Percentiles rank a stretch among this genome's conserved stretches.
These are phyloP conservation scores for Protea cynaroides DNA, from an alignment of 164 flowering plant genomes.

Conservation along the genomic window DNA sequence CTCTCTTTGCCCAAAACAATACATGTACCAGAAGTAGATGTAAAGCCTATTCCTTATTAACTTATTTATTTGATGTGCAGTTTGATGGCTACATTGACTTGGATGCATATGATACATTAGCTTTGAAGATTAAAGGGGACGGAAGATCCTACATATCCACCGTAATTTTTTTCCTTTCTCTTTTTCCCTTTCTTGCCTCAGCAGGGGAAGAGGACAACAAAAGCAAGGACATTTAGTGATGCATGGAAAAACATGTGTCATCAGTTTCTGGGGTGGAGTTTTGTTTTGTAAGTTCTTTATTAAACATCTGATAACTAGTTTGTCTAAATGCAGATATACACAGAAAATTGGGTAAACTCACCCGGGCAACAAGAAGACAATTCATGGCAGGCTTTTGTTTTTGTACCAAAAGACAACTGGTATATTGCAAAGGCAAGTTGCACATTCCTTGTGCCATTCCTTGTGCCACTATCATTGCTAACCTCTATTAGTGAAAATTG, in stretches of 20 bases:
- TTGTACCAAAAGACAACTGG: conserved; percentile 81
- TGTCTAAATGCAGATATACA: conserved; percentile 62
- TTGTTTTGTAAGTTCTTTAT: neutral
- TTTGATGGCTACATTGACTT: conserved; percentile 91
- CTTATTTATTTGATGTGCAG: conserved; percentile 32
- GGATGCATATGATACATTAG: conserved; percentile 85
- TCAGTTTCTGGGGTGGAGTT: neutral
- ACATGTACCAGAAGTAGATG: neutral
- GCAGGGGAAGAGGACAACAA: too few species aligned
- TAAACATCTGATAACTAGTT: neutral
- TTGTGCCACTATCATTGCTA: neutral
- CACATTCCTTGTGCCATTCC: neutral
- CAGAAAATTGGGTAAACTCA: conserved; percentile 98
- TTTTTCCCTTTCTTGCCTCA: conserved; percentile 3
- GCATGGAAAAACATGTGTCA: neutral
- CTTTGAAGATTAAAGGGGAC: conserved; percentile 85
- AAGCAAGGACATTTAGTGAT: neutral
- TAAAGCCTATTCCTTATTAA: neutral
- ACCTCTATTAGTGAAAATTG: neutral
- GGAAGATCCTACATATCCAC: conserved; percentile 97
- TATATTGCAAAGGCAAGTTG: conserved; percentile 71
- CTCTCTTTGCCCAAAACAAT: neutral
- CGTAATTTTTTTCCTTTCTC: too few species aligned
- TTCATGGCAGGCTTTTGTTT: conserved; percentile 95
- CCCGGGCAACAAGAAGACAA: conserved; percentile 93